A percentile compares a stretch with the other conserved stretches of the same genome.
phyloP scores from a whole-genome alignment of 2,329 filamentous ascomycete genomes.

The Cladorrhinum sp. region DNA sequence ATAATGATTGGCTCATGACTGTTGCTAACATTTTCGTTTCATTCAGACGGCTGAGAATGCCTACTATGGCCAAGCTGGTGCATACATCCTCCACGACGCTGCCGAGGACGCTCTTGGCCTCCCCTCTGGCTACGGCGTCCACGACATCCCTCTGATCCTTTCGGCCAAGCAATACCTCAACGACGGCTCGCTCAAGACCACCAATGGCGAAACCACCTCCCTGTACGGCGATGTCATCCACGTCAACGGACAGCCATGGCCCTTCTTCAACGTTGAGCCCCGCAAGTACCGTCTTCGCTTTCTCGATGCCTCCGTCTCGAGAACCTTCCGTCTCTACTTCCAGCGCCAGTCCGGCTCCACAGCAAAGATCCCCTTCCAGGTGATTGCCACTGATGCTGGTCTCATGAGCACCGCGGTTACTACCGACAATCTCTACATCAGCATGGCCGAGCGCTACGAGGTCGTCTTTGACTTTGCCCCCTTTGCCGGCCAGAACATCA shows the following conservation, averaged over 20 bases:
- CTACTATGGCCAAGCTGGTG: slow-evolving; percentile 51
- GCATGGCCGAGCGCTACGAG: slow-evolving; percentile 54
- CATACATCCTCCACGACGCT: slow-evolving; percentile 48
- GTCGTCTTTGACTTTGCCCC: slow-evolving; percentile 47
- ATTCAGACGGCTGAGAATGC: slow-evolving; percentile 48
- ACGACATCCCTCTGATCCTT: slow-evolving; percentile 49
- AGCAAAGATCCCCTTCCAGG: slow-evolving; percentile 39
- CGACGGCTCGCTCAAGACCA: slow-evolving; percentile 43
- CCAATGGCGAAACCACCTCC: slow-evolving; percentile 38
- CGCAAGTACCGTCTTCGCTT: slow-evolving; percentile 54
- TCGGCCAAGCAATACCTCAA: slow-evolving; percentile 45
- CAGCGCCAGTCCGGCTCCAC: slow-evolving; percentile 21
- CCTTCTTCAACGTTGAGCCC: slow-evolving; percentile 49
- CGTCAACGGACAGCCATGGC: slow-evolving; percentile 55
- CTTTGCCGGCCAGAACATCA: slow-evolving; percentile 45
- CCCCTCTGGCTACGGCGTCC: slow-evolving; percentile 37
- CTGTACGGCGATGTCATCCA: slow-evolving; percentile 52
- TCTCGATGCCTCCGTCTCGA: slow-evolving; percentile 42
- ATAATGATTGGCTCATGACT: background rate
- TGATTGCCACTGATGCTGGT: slow-evolving; percentile 50
- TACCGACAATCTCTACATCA: slow-evolving; percentile 41
- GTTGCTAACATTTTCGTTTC: background rate
- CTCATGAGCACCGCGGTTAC: slow-evolving; percentile 42
- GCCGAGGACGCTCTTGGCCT: slow-evolving; percentile 43
- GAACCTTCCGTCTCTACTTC: slow-evolving; percentile 44